Conservation (phyloP, 306 rosid genomes). For the Prinsepia uniflora region DNA sequence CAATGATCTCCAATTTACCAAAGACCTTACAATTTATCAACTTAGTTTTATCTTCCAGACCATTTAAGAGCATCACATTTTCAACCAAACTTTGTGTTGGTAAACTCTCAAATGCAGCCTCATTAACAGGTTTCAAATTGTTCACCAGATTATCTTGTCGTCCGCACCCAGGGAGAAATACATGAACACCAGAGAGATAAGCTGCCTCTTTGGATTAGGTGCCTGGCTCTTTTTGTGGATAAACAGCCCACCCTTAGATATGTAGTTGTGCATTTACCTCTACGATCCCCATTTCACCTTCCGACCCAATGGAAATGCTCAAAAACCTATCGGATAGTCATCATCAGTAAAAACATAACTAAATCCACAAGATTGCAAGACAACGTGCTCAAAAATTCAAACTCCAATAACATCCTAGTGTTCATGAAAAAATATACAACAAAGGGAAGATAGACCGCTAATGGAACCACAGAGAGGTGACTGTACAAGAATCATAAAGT, state of each 20-base stretch:
- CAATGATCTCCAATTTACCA: background rate
- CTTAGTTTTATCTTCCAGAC: background rate
- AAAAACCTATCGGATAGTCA: background rate
- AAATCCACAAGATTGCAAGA: background rate
- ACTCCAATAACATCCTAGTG: background rate
- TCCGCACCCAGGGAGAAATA: conserved; percentile 75
- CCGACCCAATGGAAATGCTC: conserved; percentile 16
- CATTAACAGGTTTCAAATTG: conserved; percentile 9
- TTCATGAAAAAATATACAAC: background rate
- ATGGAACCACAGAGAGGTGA: too few species aligned
- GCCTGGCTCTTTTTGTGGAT: background rate
- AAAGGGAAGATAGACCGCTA: background rate
- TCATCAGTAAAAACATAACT: background rate
- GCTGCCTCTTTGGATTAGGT: conserved; percentile 40
- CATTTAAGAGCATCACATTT: background rate
- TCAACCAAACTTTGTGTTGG: background rate
- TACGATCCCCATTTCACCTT: conserved; percentile 34
- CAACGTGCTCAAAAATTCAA: background rate
- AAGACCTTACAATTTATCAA: background rate
- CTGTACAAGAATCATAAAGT: too few species aligned
- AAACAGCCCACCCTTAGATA: conserved; percentile 29
- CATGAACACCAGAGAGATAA: conserved; percentile 61
- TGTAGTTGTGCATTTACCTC: background rate
- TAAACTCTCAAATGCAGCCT: conserved; percentile 3
- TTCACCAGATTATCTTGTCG: conserved; percentile 19